phyloP scores from a whole-genome alignment of 306 rosid species.

The Cyclanthera cordifolia region DNA sequence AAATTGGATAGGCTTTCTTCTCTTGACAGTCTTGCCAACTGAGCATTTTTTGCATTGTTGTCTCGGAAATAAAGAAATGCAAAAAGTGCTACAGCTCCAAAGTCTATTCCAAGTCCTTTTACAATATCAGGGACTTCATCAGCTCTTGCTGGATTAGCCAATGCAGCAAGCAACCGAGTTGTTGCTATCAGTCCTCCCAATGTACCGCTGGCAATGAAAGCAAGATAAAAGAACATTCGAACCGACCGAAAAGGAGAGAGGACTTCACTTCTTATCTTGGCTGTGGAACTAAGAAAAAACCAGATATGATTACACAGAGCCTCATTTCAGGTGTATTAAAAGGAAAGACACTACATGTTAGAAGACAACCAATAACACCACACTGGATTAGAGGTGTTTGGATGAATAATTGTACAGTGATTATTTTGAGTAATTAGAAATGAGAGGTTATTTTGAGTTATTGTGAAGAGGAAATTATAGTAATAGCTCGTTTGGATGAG shows the following conservation, averaged over 20 bases:
- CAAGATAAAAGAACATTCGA: slow-evolving; percentile 75
- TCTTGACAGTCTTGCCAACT: slow-evolving; percentile 61
- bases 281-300: slow-evolving; percentile 52
- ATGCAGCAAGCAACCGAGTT: slow-evolving; percentile 57
- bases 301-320: slow-evolving; percentile 35
- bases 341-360: slow-evolving; percentile 13
- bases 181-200: slow-evolving; percentile 65
- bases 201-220: slow-evolving; percentile 56
- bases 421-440: too few species aligned
- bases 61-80: slow-evolving; percentile 66
- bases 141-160: slow-evolving; percentile 59
- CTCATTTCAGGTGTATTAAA: slow-evolving; percentile 31
- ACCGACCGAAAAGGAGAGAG: slow-evolving; percentile 73
- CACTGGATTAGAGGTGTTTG: too few species aligned
- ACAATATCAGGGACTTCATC: slow-evolving; percentile 38
- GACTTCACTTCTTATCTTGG: slow-evolving; percentile 76
- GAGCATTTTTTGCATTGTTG: slow-evolving; percentile 66
- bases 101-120: slow-evolving; percentile 64
- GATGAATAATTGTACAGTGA: too few species aligned
- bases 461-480: too few species aligned
- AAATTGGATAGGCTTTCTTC: slow-evolving; percentile 80
- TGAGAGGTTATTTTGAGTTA: too few species aligned
- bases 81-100: slow-evolving; percentile 68
- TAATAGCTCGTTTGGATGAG: too few species aligned
- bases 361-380: neutral